Percentiles rank a stretch among this genome's conserved stretches.
These are phyloP conservation scores for Populus tomentosa DNA, from an alignment of 441 rosid species.

Conservation along the genomic window DNA sequence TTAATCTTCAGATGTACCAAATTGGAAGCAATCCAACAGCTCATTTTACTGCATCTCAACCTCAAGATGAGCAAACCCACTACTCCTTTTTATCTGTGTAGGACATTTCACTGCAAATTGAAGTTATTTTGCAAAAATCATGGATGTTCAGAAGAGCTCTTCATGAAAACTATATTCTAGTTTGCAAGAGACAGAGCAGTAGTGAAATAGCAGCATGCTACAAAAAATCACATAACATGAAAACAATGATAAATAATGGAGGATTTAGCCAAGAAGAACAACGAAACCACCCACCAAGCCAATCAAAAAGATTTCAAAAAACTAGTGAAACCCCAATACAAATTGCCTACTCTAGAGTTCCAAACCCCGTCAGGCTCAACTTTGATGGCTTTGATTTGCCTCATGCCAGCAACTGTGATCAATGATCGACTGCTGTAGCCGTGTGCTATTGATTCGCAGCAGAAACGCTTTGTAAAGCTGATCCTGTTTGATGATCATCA, in stretches of 20 bases:
- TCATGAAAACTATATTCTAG: neutral
- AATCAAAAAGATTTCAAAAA: neutral
- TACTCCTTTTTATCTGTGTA: neutral
- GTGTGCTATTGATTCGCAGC: neutral
- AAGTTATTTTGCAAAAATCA: neutral
- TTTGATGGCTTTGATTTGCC: neutral
- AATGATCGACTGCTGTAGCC: neutral
- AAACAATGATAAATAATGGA: neutral
- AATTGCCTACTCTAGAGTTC: neutral
- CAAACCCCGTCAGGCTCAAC: neutral
- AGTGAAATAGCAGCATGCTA: neutral
- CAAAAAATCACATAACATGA: neutral
- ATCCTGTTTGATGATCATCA: neutral
- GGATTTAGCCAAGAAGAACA: neutral
- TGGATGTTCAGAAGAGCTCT: neutral
- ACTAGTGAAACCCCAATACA: neutral
- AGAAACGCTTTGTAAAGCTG: neutral
- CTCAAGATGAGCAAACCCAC: neutral
- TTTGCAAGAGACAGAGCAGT: neutral
- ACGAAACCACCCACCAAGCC: slow-evolving; percentile 2
- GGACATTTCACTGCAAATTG: neutral
- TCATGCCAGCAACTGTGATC: neutral
- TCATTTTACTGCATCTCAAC: neutral
- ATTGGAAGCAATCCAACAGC: neutral
- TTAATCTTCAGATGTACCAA: neutral